These are phyloP conservation scores for Xylariaceae sp. DNA, from an alignment of 2,329 filamentous ascomycete genomes.

Conservation along the genomic window DNA sequence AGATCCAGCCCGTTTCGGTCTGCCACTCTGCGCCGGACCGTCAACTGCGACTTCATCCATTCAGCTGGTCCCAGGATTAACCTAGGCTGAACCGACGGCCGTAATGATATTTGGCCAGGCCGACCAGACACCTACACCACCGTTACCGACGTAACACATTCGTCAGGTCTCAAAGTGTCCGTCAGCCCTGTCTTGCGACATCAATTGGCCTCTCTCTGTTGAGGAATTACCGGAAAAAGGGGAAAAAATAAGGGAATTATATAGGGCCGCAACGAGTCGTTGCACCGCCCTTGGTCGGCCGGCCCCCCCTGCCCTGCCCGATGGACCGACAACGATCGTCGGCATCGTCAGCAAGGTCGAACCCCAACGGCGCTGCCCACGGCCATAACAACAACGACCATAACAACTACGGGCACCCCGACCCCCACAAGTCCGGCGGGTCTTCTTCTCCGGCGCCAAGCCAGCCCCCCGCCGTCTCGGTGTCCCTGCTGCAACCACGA, in stretches of 20 bases:
- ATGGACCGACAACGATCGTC: conserved; percentile 15
- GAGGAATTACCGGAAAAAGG: neutral
- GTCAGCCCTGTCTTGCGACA: neutral
- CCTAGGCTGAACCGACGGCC: neutral
- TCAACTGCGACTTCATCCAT: neutral
- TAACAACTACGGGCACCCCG: neutral
- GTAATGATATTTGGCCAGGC: neutral
- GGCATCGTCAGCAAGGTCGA: conserved; percentile 10
- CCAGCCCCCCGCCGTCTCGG: conserved; percentile 22
- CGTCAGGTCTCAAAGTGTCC: neutral
- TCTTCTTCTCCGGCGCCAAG: neutral
- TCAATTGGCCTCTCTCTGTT: conserved; percentile 8
- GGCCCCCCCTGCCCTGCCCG: conserved; percentile 4
- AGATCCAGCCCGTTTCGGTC: neutral
- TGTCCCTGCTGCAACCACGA: conserved; percentile 62
- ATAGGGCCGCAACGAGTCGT: conserved; percentile 12
- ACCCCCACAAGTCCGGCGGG: neutral
- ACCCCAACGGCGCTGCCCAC: conserved; percentile 8
- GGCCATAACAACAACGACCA: neutral
- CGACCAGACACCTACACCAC: neutral
- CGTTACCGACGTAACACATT: neutral
- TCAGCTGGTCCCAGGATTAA: neutral
- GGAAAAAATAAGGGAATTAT: neutral
- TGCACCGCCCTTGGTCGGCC: conserved; percentile 10
- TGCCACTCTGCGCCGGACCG: neutral